phyloP scores from a whole-genome alignment of 106 monocot species.

The Cymbidium sinense region DNA sequence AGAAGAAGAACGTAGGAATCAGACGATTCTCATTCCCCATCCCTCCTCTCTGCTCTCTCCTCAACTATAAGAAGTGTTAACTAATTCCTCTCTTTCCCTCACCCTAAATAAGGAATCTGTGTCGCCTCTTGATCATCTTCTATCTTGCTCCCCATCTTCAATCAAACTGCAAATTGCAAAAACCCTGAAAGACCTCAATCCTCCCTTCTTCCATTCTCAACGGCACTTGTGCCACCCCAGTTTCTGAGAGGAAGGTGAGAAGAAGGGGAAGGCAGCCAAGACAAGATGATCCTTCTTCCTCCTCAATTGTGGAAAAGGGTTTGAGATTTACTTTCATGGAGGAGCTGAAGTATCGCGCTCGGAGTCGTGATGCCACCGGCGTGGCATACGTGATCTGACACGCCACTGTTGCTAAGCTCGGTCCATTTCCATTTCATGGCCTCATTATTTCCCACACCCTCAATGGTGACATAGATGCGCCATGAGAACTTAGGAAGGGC shows the following conservation, averaged over 20 bases:
- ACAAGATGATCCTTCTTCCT: slow-evolving; percentile 22
- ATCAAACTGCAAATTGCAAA: too few relatives aligned
- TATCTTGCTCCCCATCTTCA: too few relatives aligned
- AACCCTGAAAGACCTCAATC: too few relatives aligned
- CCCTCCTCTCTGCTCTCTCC: too few relatives aligned
- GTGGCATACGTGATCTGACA: slow-evolving; percentile 68
- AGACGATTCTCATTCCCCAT: too few relatives aligned
- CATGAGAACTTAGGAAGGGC: slow-evolving; percentile 88
- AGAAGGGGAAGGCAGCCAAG: slow-evolving; percentile 29
- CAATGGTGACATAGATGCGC: slow-evolving; percentile 70
- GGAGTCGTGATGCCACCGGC: slow-evolving; percentile 39
- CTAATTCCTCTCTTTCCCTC: too few relatives aligned
- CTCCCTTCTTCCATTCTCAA: not conserved
- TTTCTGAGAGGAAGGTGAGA: slow-evolving; percentile 18
- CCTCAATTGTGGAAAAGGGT: slow-evolving; percentile 50
- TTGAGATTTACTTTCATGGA: slow-evolving; percentile 80
- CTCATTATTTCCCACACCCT: slow-evolving; percentile 67
- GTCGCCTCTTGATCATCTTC: too few relatives aligned
- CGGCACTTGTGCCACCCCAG: not conserved
- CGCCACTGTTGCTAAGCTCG: slow-evolving; percentile 79
- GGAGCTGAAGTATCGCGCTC: slow-evolving; percentile 70
- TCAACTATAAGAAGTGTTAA: too few relatives aligned
- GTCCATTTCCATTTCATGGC: slow-evolving; percentile 81
- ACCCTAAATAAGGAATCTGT: too few relatives aligned
- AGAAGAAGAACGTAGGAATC: too few relatives aligned